These are phyloP conservation scores for Tilletia horrida DNA, from an alignment of 1,284 basidiomycete genomes.

Conservation along the genomic window DNA sequence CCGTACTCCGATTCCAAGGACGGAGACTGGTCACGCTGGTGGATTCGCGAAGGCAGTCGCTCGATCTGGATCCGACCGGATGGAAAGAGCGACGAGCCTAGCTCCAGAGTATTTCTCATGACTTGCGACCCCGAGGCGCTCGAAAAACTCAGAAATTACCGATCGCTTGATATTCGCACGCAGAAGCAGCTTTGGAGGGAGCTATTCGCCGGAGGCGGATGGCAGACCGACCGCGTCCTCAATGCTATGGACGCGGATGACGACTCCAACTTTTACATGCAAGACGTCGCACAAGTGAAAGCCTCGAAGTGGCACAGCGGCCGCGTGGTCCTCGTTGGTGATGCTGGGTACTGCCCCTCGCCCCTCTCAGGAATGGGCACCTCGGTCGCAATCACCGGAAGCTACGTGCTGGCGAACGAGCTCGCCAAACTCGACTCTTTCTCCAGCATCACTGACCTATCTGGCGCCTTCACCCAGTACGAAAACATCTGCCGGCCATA, in stretches of 20 bases:
- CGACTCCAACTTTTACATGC: slow-evolving; percentile 33
- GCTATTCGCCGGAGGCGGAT: slow-evolving; percentile 27
- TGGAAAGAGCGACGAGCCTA: slow-evolving; percentile 24
- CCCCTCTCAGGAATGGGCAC: slow-evolving; percentile 40
- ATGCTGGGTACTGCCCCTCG: slow-evolving; percentile 37
- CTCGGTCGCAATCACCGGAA: slow-evolving; percentile 30
- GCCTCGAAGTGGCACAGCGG: slow-evolving; percentile 29
- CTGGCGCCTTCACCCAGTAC: slow-evolving; percentile 27
- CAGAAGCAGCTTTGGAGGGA: slow-evolving; percentile 28
- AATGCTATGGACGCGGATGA: slow-evolving; percentile 19
- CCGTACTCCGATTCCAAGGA: slow-evolving; percentile 26
- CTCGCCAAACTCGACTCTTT: slow-evolving; percentile 23
- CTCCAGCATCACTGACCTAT: slow-evolving; percentile 20
- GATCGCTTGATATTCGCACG: not conserved
- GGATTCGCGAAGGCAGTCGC: slow-evolving; percentile 20
- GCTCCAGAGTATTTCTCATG: slow-evolving; percentile 23
- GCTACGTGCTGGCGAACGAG: slow-evolving; percentile 36
- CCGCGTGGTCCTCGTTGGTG: slow-evolving; percentile 36
- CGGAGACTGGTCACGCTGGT: slow-evolving; percentile 26
- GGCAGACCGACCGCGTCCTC: slow-evolving; percentile 27
- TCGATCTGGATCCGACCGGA: slow-evolving; percentile 30
- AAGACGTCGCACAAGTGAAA: slow-evolving; percentile 33
- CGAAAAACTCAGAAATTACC: not conserved
- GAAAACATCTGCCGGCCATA: slow-evolving; percentile 29
- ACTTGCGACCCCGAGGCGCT: slow-evolving; percentile 8